Evolutionary conservation across 306 rosid species (phyloP).

Genomic region (Albizia julibrissin): DNA sequence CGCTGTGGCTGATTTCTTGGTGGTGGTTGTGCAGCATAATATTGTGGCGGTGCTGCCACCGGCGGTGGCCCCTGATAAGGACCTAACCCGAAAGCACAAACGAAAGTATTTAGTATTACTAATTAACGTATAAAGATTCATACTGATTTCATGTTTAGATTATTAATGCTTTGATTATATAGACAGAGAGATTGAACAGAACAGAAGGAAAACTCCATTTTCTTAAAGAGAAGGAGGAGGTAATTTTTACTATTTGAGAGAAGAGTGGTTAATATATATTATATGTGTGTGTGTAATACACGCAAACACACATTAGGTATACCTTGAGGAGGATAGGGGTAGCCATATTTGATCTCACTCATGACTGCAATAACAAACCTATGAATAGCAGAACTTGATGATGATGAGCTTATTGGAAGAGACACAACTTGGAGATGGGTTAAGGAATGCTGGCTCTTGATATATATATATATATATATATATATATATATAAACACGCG

Average conservation of each 20-base stretch:
- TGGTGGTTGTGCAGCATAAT: conserved; percentile 51
- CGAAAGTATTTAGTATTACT: not conserved
- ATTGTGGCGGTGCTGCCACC: conserved; percentile 70
- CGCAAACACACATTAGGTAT: not conserved
- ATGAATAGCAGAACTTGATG: conserved; percentile 7
- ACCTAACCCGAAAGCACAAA: conserved; percentile 30
- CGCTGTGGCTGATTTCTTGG: conserved; percentile 28
- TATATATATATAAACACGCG: no score
- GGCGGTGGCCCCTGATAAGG: conserved; percentile 71
- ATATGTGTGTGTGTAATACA: not conserved
- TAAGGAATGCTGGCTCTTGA: conserved; percentile 7
- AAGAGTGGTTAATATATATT: not conserved
- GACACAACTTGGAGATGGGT: conserved; percentile 20
- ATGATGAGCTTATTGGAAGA: conserved; percentile 24
- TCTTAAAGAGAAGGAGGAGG: not conserved
- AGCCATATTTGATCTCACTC: conserved; percentile 69
- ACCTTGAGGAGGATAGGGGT: conserved; percentile 77
- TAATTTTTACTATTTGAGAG: not conserved
- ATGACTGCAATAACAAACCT: conserved; percentile 34
- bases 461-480: no score
- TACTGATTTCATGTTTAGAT: not conserved
- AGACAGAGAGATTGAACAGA: not conserved
- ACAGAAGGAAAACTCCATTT: not conserved
- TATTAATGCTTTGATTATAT: not conserved
- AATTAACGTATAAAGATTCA: not conserved